phyloP scores from a whole-genome alignment of 768 basidiomycete species.

The Termitomyces sp. region DNA sequence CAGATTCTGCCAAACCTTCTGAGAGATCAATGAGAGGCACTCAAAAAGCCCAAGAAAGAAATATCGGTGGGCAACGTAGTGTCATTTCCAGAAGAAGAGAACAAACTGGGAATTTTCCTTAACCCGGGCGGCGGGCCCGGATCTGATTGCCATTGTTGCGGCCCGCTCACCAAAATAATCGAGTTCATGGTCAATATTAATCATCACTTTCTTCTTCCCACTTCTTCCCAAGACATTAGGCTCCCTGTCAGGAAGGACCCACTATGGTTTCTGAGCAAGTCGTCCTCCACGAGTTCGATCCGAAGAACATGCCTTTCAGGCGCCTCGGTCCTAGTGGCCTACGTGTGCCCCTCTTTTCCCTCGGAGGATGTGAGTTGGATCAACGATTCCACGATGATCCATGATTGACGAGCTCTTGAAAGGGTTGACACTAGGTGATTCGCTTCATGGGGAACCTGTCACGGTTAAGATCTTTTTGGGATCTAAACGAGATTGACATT shows the following conservation, averaged over 20 bases:
- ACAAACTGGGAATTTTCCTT: not conserved
- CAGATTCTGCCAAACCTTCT: not conserved
- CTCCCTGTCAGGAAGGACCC: not conserved
- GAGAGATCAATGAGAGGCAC: not conserved
- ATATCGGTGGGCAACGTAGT: not conserved
- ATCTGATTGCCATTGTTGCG: not conserved
- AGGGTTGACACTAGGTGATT: slow-evolving; percentile 60
- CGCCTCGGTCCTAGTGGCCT: slow-evolving; percentile 57
- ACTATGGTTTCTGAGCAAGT: slow-evolving; percentile 6
- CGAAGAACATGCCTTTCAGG: slow-evolving; percentile 54
- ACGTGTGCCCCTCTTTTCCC: slow-evolving; percentile 60
- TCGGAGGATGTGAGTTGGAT: slow-evolving; percentile 51
- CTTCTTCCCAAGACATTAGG: not conserved
- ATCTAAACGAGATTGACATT: not conserved
- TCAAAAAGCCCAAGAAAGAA: not conserved
- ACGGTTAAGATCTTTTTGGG: slow-evolving; percentile 33
- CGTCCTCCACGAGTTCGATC: slow-evolving; percentile 31
- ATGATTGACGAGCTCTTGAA: not conserved
- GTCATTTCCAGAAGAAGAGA: not conserved
- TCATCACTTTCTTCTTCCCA: not conserved
- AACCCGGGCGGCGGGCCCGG: too few species aligned
- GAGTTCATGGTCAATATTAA: too few species aligned
- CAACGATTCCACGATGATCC: not conserved
- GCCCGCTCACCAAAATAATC: not conserved
- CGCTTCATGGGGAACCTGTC: slow-evolving; percentile 64